Evolutionary conservation across 2,329 filamentous ascomycete genomes (phyloP).

Genomic region (Cladobotryum protrusum): DNA sequence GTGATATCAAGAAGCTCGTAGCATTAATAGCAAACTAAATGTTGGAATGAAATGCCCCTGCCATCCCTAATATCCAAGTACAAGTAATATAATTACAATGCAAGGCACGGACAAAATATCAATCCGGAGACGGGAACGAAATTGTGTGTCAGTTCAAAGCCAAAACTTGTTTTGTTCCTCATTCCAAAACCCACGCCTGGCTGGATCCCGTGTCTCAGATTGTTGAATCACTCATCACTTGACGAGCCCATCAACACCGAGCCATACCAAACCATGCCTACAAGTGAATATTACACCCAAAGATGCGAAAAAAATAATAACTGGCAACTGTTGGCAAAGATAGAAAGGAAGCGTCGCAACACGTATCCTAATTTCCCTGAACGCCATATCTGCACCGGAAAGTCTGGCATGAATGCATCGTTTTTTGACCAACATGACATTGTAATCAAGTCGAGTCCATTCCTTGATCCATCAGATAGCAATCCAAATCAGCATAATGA

Average conservation of each 20-base stretch:
- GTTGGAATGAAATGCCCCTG: too few species aligned
- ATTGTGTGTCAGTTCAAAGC: neutral
- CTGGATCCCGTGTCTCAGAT: constrained; percentile 5
- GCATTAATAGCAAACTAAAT: too few species aligned
- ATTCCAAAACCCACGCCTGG: constrained; percentile 6
- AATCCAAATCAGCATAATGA: constrained; percentile 74
- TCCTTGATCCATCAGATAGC: constrained; percentile 42
- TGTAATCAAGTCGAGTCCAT: neutral
- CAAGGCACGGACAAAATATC: too few species aligned
- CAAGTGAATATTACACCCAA: constrained; percentile 3
- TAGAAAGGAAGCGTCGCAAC: neutral
- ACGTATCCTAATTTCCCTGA: constrained; percentile 6
- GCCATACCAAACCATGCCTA: neutral
- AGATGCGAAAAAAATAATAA: constrained; percentile 1
- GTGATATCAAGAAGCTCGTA: too few species aligned
- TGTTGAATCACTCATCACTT: too few species aligned
- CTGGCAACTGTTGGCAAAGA: neutral
- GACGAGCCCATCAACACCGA: neutral
- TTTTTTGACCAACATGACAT: neutral
- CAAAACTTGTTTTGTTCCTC: neutral
- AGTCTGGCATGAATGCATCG: neutral
- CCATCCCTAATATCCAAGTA: too few species aligned
- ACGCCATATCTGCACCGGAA: constrained; percentile 7
- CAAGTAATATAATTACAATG: too few species aligned
- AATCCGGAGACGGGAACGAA: too few species aligned